Percentiles rank a stretch among this genome's conserved stretches.
Conservation (phyloP, 1,284 basidiomycete genomes). For the Thecaphora frezii region DNA sequence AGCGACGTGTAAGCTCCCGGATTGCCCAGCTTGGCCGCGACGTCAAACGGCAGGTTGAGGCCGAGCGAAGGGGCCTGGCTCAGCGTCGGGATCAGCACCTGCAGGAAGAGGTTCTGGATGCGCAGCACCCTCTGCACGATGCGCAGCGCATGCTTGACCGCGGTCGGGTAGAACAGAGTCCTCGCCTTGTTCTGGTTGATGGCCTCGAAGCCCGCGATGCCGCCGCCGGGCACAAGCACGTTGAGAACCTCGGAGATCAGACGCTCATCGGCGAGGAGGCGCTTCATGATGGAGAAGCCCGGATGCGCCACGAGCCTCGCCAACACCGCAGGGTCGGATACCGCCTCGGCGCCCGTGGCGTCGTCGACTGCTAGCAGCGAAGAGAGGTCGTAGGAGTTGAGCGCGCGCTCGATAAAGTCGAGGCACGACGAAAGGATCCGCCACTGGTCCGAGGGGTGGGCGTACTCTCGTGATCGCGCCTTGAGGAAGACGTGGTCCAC, state of each 20-base stretch:
- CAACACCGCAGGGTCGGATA: slow-evolving; percentile 48
- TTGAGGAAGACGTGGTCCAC: slow-evolving; percentile 79
- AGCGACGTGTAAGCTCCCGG: slow-evolving; percentile 71
- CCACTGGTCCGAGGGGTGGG: slow-evolving; percentile 77
- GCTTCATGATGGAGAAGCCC: slow-evolving; percentile 81
- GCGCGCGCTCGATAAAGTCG: slow-evolving; percentile 78
- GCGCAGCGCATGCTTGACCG: slow-evolving; percentile 77
- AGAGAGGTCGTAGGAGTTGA: slow-evolving; percentile 77
- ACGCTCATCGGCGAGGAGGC: slow-evolving; percentile 72
- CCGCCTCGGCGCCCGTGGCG: slow-evolving; percentile 15
- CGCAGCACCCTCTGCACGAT: slow-evolving; percentile 81
- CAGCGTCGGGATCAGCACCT: slow-evolving; percentile 80
- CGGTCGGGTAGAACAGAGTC: slow-evolving; percentile 68
- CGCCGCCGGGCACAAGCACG: slow-evolving; percentile 64
- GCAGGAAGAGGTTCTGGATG: slow-evolving; percentile 84
- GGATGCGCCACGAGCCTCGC: slow-evolving; percentile 67
- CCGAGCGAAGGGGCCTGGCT: slow-evolving; percentile 62
- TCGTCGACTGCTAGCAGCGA: slow-evolving; percentile 24
- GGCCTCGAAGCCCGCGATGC: slow-evolving; percentile 55
- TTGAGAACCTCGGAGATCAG: slow-evolving; percentile 74
- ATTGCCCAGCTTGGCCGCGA: slow-evolving; percentile 37
- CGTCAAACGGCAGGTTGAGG: slow-evolving; percentile 29
- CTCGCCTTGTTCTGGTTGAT: slow-evolving; percentile 72
- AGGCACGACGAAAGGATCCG: slow-evolving; percentile 80
- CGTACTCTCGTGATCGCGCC: slow-evolving; percentile 69